Evolutionary conservation across 2,329 filamentous ascomycete genomes (phyloP).

Genomic region (Alternaria solani): DNA sequence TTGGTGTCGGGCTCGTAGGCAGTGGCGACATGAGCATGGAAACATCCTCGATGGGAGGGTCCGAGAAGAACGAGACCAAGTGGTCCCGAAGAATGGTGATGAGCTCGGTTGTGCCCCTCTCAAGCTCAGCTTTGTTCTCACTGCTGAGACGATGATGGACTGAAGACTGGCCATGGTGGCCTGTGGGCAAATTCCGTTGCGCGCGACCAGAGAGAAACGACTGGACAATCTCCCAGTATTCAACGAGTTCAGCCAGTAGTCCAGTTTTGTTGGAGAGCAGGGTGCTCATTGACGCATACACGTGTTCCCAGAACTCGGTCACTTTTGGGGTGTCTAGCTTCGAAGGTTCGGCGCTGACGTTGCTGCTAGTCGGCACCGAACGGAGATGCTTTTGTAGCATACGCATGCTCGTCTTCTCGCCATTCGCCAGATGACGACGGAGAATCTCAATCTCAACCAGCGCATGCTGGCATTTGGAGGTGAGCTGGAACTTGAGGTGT

Average conservation of each 20-base stretch:
- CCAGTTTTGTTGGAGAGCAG: slow-evolving; percentile 79
- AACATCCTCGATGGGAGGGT: slow-evolving; percentile 88
- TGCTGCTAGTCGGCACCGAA: slow-evolving; percentile 71
- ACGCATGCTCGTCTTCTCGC: slow-evolving; percentile 74
- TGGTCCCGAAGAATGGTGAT: slow-evolving; percentile 82
- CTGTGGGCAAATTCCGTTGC: slow-evolving; percentile 79
- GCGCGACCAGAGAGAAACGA: slow-evolving; percentile 88
- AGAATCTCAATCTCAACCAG: slow-evolving; percentile 93
- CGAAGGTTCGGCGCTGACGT: slow-evolving; percentile 60
- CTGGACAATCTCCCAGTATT: slow-evolving; percentile 93
- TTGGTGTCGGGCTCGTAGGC: slow-evolving; percentile 68
- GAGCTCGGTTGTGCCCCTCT: slow-evolving; percentile 82
- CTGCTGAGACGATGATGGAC: slow-evolving; percentile 81
- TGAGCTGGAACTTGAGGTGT: slow-evolving; percentile 85
- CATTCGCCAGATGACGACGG: slow-evolving; percentile 78
- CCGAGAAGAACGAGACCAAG: slow-evolving; percentile 82
- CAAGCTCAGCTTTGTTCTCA: slow-evolving; percentile 74
- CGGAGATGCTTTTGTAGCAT: slow-evolving; percentile 78
- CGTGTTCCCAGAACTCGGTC: slow-evolving; percentile 92
- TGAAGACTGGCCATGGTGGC: slow-evolving; percentile 81
- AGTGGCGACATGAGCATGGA: slow-evolving; percentile 85
- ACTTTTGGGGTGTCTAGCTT: slow-evolving; percentile 81
- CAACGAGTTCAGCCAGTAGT: slow-evolving; percentile 85
- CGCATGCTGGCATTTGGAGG: slow-evolving; percentile 80
- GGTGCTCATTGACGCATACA: slow-evolving; percentile 74